Evolutionary conservation across 129 eudicot genomes (phyloP).

Genomic region (Tanacetum coccineum): DNA sequence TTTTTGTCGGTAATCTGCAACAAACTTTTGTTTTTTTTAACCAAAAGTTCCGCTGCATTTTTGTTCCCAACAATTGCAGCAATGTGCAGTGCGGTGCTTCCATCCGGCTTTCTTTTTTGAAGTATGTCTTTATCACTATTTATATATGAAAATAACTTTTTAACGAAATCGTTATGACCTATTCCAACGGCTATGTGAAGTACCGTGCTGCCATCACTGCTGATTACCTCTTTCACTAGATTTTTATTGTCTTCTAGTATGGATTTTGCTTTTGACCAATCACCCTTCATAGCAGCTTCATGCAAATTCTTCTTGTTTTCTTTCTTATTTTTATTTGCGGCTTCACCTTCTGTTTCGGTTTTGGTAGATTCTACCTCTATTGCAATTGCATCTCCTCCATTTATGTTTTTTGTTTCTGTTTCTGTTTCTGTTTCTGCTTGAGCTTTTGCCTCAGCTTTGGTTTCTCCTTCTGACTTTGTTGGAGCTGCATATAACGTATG

Average conservation of each 20-base stretch:
- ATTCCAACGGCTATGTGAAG: conserved; percentile 17
- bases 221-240: not conserved
- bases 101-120: not conserved
- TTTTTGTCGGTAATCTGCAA: not conserved
- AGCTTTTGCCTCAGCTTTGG: not conserved
- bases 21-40: not conserved
- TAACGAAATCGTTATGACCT: not conserved
- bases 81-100: conserved; percentile 22
- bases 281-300: not conserved
- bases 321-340: not conserved
- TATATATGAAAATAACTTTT: not conserved
- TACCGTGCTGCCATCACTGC: not conserved
- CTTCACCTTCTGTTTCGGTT: not conserved
- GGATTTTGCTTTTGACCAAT: not conserved
- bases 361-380: not conserved
- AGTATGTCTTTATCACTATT: not conserved
- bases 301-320: not conserved
- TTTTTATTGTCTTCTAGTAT: not conserved
- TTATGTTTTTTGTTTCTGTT: not conserved
- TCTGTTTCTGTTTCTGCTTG: not conserved
- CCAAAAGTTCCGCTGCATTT: conserved; percentile 3
- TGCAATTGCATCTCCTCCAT: not conserved
- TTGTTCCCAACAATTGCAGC: conserved; percentile 20
- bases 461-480: not conserved
- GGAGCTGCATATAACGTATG: not conserved